Percentiles rank a stretch among this genome's conserved stretches.
Evolutionary conservation across 352 stramenopile genomes (phyloP).

Genomic region (Aphanomyces astaci): DNA sequence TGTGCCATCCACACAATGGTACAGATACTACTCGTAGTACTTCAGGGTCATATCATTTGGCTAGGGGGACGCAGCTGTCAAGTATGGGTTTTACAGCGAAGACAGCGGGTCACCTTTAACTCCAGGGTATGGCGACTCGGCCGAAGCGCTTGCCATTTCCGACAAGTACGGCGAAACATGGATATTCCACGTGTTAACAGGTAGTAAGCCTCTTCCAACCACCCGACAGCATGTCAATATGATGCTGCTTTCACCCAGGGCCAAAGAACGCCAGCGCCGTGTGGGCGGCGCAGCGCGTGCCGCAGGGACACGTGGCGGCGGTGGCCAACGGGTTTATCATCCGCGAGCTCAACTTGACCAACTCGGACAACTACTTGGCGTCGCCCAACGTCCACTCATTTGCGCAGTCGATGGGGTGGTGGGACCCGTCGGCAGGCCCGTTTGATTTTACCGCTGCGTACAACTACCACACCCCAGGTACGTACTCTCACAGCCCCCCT

Average conservation of each 20-base stretch:
- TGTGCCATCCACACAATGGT: conserved; percentile 52
- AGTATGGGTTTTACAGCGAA: conserved; percentile 69
- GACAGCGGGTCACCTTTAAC: conserved; percentile 16
- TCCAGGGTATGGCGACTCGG: conserved; percentile 30
- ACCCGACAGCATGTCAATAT: too few relatives aligned
- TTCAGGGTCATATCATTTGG: background rate
- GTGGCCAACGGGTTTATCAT: conserved; percentile 77
- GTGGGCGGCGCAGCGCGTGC: conserved; percentile 61
- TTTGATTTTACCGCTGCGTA: conserved; percentile 74
- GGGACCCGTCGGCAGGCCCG: conserved; percentile 37
- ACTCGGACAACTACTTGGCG: conserved; percentile 13
- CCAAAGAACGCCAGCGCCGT: conserved; percentile 37
- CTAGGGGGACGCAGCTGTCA: conserved; percentile 40
- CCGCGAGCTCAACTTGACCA: conserved; percentile 33
- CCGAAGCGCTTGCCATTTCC: conserved; percentile 42
- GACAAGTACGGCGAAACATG: conserved; percentile 48
- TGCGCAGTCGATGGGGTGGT: conserved; percentile 82
- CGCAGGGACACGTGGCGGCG: conserved; percentile 43
- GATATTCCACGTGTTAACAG: conserved; percentile 70
- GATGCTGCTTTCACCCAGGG: too few relatives aligned
- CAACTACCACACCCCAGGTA: conserved; percentile 51
- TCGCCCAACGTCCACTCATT: conserved; percentile 32
- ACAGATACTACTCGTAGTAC: background rate
- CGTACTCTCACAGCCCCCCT: conserved; percentile 33
- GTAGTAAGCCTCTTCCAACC: conserved; percentile 39